A percentile compares a stretch with the other conserved stretches of the same genome.
Evolutionary conservation across 1,284 basidiomycete species (phyloP).

Genomic region (Sparassis latifolia): DNA sequence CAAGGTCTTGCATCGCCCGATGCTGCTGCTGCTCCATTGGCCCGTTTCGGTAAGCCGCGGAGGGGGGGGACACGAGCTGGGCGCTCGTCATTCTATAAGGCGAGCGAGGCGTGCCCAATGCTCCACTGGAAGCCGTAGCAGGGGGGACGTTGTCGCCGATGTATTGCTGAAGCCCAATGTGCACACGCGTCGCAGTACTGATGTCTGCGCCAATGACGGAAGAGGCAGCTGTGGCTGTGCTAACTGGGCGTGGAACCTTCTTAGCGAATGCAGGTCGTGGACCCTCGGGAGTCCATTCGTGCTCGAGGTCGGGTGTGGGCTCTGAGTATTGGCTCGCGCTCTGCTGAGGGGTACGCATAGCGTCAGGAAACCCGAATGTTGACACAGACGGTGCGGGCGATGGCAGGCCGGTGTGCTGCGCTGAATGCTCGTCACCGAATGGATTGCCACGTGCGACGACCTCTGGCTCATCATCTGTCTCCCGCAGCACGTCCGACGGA

Average conservation of each 20-base stretch:
- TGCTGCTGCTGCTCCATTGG: slow-evolving; percentile 57
- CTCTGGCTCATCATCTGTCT: slow-evolving; percentile 40
- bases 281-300: slow-evolving; percentile 27
- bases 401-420: slow-evolving; percentile 24
- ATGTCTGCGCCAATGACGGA: slow-evolving; percentile 49
- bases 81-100: slow-evolving; percentile 58
- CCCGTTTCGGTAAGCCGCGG: slow-evolving; percentile 18
- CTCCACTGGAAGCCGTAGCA: slow-evolving; percentile 22
- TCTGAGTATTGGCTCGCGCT: slow-evolving; percentile 6
- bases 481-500: slow-evolving; percentile 55
- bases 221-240: slow-evolving; percentile 55
- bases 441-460: slow-evolving; percentile 41
- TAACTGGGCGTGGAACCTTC: slow-evolving; percentile 38
- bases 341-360: slow-evolving; percentile 12
- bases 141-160: slow-evolving; percentile 14
- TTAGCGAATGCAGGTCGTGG: slow-evolving; percentile 2
- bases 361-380: slow-evolving; percentile 32
- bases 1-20: slow-evolving; percentile 47
- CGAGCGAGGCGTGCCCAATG: slow-evolving; percentile 32
- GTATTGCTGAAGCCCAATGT: slow-evolving; percentile 41
- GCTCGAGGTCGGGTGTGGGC: slow-evolving; percentile 32
- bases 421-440: slow-evolving; percentile 57
- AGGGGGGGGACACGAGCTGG: slow-evolving; percentile 42
- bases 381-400: slow-evolving; percentile 33
- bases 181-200: slow-evolving; percentile 56